phyloP scores from a whole-genome alignment of 768 basidiomycete species.

The Nevesoporus exiguus region DNA sequence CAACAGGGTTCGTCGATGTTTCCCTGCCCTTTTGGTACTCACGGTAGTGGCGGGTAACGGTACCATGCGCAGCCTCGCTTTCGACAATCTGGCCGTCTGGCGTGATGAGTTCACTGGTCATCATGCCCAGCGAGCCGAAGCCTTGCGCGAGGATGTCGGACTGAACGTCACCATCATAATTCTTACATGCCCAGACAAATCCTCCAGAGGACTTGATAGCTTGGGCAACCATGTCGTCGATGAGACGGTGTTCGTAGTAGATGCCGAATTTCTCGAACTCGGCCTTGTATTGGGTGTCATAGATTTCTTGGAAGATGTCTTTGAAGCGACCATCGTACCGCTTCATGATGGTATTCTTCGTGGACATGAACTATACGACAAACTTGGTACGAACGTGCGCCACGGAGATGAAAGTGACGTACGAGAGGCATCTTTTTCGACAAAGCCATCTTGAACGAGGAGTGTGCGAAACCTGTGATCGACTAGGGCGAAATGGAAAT shows the following conservation, averaged over 20 bases:
- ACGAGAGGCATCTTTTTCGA: constrained; percentile 74
- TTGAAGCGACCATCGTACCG: constrained; percentile 99
- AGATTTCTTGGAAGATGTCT: constrained; percentile 98
- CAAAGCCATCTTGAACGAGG: constrained; percentile 96
- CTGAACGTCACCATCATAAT: constrained; percentile 85
- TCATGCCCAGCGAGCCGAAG: constrained; percentile 96
- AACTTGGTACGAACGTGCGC: not conserved
- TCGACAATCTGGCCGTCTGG: constrained; percentile 93
- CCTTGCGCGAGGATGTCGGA: constrained; percentile 96
- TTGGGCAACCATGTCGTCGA: constrained; percentile 98
- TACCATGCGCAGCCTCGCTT: constrained; percentile 96
- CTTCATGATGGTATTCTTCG: constrained; percentile 97
- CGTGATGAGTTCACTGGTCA: constrained; percentile 94
- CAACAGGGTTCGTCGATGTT: constrained; percentile 98
- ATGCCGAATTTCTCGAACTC: constrained; percentile 68
- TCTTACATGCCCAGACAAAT: constrained; percentile 74
- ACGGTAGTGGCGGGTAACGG: constrained; percentile 95
- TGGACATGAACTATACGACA: constrained; percentile 81
- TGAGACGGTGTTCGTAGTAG: constrained; percentile 95
- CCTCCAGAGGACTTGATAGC: constrained; percentile 95
- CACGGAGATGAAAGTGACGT: constrained; percentile 21
- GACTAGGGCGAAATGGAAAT: constrained; percentile 45
- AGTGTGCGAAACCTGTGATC: constrained; percentile 93
- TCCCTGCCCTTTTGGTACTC: constrained; percentile 97
- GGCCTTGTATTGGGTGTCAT: constrained; percentile 72